Evolutionary conservation across 352 stramenopile species (phyloP).

Genomic region (Phytophthora pisi): DNA sequence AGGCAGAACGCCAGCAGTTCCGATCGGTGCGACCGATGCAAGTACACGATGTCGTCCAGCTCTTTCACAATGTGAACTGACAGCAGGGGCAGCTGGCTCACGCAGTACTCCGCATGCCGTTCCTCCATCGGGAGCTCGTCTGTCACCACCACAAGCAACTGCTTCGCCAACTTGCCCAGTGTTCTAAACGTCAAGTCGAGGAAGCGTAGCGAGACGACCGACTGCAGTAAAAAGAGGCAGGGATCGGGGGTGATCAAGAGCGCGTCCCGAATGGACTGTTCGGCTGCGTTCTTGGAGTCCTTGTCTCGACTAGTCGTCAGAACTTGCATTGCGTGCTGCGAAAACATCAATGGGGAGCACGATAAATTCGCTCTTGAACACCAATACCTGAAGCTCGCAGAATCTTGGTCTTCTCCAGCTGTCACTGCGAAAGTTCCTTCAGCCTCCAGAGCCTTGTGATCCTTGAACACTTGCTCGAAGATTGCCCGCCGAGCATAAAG

Average conservation of each 20-base stretch:
- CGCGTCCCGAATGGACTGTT: slow-evolving; percentile 52
- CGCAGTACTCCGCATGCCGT: slow-evolving; percentile 60
- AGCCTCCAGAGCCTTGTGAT: slow-evolving; percentile 43
- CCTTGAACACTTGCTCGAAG: slow-evolving; percentile 60
- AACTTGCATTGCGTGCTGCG: slow-evolving; percentile 71
- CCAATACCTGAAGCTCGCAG: slow-evolving; percentile 54
- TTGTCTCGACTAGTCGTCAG: slow-evolving; percentile 78
- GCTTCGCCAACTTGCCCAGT: slow-evolving; percentile 75
- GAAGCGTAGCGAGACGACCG: slow-evolving; percentile 54
- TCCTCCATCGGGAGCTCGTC: slow-evolving; percentile 38
- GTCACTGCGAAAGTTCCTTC: neutral
- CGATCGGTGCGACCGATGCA: slow-evolving; percentile 51
- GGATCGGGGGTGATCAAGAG: slow-evolving; percentile 57
- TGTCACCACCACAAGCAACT: slow-evolving; percentile 62
- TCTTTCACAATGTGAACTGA: slow-evolving; percentile 79
- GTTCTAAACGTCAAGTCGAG: slow-evolving; percentile 70
- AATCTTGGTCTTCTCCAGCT: slow-evolving; percentile 21
- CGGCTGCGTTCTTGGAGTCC: slow-evolving; percentile 56
- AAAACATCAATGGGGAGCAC: slow-evolving; percentile 71
- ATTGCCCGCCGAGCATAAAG: slow-evolving; percentile 63
- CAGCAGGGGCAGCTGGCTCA: slow-evolving; percentile 55
- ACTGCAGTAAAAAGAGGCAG: slow-evolving; percentile 60
- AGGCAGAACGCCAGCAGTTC: slow-evolving; percentile 63
- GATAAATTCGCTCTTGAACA: slow-evolving; percentile 44
- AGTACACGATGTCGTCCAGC: slow-evolving; percentile 59